Base-by-base conservation (phyloP, 441 rosid species). In the Pelargonium cotyledonis region DNA sequence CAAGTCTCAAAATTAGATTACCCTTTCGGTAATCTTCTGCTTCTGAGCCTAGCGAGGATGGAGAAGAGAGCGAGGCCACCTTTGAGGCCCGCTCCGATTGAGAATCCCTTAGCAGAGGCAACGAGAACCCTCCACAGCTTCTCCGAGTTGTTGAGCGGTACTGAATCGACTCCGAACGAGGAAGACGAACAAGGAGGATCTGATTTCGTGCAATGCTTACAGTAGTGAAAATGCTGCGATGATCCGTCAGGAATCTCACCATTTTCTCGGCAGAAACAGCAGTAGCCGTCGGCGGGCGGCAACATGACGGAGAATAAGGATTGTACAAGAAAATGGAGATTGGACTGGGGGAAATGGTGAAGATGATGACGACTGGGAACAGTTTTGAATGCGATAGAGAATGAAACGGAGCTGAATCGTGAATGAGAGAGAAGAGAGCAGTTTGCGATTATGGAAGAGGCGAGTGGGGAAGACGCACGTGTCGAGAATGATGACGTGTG, bases 61-160 rank as follows among this genome's bases (percentile, higher is more conserved):
- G 96, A 85, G 84, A 92, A 92, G 69, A 90, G 74, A 68, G 90
- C 85, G 15, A 93, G 79, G 67, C 98, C 98, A 29, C 98, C 98
- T 86, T 90, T 91, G 63, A 93, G 79, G 23, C 97, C 98, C n/a
- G 97, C 90, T 65, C 97, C 98, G 44, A 93, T 85, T 38, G 97
- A 82, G 86, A 90, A 93, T 58, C 98, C 97, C 81, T 86, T 93
- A 15, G 61, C 78, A 3, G 90, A 83, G 63, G 98, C 95, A 35
- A 81, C 73, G 29, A 93, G 18, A 31, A 88, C 73, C 80, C 97
- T 84, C 29, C 80, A 68, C 16, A 93, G 74, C 85, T 85, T 88
- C 63, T 89, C 92, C 5, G 85, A 82, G 18, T 85, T 84, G 40
- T 65, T 69, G 55, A 76, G 77, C 14, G 77, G 80, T 67, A 71